Evolutionary conservation across 106 monocot genomes (phyloP).

Genomic region (Phalaenopsis equestris): DNA sequence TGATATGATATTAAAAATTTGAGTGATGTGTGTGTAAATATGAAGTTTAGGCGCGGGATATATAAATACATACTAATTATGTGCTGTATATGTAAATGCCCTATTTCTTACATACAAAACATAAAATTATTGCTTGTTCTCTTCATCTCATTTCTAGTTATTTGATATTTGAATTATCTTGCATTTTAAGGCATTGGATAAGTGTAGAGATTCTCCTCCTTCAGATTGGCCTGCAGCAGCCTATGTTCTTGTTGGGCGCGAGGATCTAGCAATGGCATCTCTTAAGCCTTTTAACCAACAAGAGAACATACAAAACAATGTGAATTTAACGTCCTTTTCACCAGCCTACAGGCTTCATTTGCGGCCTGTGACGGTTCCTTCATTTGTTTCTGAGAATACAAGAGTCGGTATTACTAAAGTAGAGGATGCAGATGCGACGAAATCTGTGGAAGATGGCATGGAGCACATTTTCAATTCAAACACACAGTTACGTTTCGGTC

Average conservation of each 20-base stretch:
- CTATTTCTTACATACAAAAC: not conserved
- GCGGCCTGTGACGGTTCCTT: slow-evolving; percentile 69
- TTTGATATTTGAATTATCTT: slow-evolving; percentile 6
- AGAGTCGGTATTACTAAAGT: slow-evolving; percentile 30
- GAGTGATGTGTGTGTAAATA: too few species aligned
- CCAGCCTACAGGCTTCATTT: slow-evolving; percentile 88
- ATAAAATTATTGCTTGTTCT: not conserved
- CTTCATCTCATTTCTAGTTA: not conserved
- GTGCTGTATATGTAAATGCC: too few species aligned
- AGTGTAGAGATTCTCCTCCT: slow-evolving; percentile 85
- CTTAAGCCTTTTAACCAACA: slow-evolving; percentile 27
- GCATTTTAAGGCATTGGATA: slow-evolving; percentile 66
- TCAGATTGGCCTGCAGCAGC: slow-evolving; percentile 86
- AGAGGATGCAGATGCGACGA: slow-evolving; percentile 45
- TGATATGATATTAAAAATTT: too few species aligned
- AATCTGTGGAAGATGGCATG: slow-evolving; percentile 83
- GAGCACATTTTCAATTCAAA: slow-evolving; percentile 78
- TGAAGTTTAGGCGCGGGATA: too few species aligned
- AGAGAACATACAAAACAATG: slow-evolving; percentile 24
- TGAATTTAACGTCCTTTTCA: slow-evolving; percentile 50
- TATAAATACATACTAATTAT: too few species aligned
- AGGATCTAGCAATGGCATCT: slow-evolving; percentile 73
- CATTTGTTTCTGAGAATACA: slow-evolving; percentile 35
- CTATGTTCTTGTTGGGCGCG: slow-evolving; percentile 83
- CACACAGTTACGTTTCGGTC: slow-evolving; percentile 77